Evolutionary conservation across 257 asterid species (phyloP), one percentile per base, ranked within the genome.

Genomic region (Solanum rostratum): DNA sequence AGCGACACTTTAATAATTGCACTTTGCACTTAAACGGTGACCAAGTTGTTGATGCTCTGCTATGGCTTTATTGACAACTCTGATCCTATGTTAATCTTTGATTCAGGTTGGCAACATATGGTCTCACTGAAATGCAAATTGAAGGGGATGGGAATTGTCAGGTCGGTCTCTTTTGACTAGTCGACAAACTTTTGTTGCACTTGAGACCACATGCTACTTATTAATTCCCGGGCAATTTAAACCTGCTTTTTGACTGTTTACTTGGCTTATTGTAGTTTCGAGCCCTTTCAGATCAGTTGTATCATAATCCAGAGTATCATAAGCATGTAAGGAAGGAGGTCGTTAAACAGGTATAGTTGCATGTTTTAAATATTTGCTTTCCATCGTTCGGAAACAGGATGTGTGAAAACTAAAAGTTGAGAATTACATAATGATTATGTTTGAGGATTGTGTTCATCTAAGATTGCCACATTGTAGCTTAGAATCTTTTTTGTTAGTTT

Each of bases 91-190:
- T 78, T 16, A 50, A 50, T 49, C 82, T 78, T 50, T 29, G 63
- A 27, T 74, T 84, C 93, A 96, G 99, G 94, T 82, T 96, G 85
- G 79, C 94, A 15, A 90, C 94, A n/a, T 93, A 96, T 88, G 91
- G 96, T 88, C 90, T 96, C 69, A 91, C 97, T 52, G 99, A 96
- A 92, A 65, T 96, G 91, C 97, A 87, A 86, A 96, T 96, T 2
- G 98, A 93, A 85, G 99, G 99, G 87, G 99, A 96, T 83, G 99
- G 99, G 57, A 96, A 96, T 91, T 96, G 99, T 87, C 99, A 96
- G 98, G 99, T 94, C 87, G 62, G 95, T 87, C 88, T 81, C 62
- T 59, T 9, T 84, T 79, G 57, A 60, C 63, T 85, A 83, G 70
- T 84, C 29, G n/a, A 55, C 68, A 79, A 65, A 57, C 30, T 63